These are phyloP conservation scores for Penicillium diatomitis DNA, from an alignment of 495 filamentous ascomycete species.

Conservation along the genomic window DNA sequence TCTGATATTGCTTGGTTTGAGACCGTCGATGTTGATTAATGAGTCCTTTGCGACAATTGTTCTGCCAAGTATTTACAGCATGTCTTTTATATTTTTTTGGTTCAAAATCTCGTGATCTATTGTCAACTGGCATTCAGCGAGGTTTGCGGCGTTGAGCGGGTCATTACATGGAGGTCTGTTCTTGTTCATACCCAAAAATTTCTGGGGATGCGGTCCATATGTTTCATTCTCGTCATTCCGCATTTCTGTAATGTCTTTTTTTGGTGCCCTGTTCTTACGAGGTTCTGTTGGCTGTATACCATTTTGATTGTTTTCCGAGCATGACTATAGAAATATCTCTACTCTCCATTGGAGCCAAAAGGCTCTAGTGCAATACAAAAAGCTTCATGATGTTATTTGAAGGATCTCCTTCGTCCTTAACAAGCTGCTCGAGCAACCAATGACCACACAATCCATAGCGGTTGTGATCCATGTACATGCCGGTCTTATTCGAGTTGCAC, in stretches of 20 bases:
- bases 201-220: too few species aligned
- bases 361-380: conserved; percentile 20
- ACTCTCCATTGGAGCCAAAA: conserved; percentile 20
- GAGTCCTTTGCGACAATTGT: conserved; percentile 1
- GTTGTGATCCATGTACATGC: too few species aligned
- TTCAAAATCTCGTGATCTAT: conserved; percentile 12
- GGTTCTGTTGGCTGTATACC: conserved; percentile 21
- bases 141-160: background rate
- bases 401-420: too few species aligned
- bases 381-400: background rate
- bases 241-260: too few species aligned
- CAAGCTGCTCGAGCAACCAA: too few species aligned
- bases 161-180: too few species aligned
- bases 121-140: conserved; percentile 25
- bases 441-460: too few species aligned
- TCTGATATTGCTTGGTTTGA: background rate
- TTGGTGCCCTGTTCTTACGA: too few species aligned
- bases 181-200: too few species aligned
- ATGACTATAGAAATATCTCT: conserved; percentile 30
- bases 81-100: conserved; percentile 6
- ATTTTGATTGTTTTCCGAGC: conserved; percentile 12
- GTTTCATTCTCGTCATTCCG: too few species aligned
- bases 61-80: too few species aligned
- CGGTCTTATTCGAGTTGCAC: too few species aligned
- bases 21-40: background rate